Evolutionary conservation across 2,329 filamentous ascomycete genomes (phyloP), one percentile per base, ranked within the genome.

Genomic region (Aureobasidium lini): DNA sequence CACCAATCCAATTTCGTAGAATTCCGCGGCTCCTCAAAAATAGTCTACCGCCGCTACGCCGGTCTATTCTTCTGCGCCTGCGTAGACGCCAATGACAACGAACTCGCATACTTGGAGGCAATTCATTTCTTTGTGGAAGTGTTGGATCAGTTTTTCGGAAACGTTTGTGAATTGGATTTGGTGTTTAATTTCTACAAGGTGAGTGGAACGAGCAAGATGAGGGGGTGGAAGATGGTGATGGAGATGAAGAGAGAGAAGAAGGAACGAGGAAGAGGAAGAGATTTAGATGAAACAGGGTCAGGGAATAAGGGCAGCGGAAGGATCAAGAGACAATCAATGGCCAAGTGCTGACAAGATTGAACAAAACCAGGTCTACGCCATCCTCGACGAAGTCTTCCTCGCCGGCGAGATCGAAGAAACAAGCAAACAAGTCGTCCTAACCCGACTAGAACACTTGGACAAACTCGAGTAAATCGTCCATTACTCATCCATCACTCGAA

Each of bases 1-100:
- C 96, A 99, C 80, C 94, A 99, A 75, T 96, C 91, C 77, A 99
- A 99, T 79, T 99, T 99, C 71, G 94, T 99, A 81, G 94, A 99
- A 68, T 86, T 86, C 78, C 88, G 90, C 66, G 89, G 91, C 76
- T 91, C 74, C 66, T 75, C 93, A 72, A 97, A 96, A 79, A 89
- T 99, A 68, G 90, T 99, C 57, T 99, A 99, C 79, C 88, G 95
- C 46, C 89, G 94, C 63, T 99, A 99, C 76, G 94, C 94, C 0
- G 94, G 94, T 0, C 85, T 99, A 61, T 99, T 99, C 84, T 99
- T 99, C 80, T 99, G 94, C 80, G 95, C 92, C 57, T 97, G 94
- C 76, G 94, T 99, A 72, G 94, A 99, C 76, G 95, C 93, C 54
- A 97, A 96, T 75, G 94, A 99, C 76, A 99, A 97, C 76, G 94